A percentile compares a stretch with the other conserved stretches of the same genome.
phyloP scores from a whole-genome alignment of 176 grass and related monocot genomes.

The Tillandsia fasciculata region DNA sequence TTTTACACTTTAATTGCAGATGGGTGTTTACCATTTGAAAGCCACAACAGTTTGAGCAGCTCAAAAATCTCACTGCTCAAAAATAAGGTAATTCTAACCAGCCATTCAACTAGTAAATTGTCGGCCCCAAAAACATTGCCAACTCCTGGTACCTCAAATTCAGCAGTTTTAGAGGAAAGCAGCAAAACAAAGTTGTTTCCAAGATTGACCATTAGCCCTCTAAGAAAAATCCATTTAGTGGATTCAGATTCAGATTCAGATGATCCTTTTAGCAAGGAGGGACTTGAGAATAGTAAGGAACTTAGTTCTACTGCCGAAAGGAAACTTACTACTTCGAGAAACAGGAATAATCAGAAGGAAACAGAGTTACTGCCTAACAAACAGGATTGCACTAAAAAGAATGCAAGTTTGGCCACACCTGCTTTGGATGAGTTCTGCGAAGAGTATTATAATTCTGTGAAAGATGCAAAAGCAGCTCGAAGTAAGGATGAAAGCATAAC shows the following conservation, averaged over 20 bases:
- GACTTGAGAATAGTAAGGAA: conserved; percentile 23
- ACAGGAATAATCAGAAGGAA: conserved; percentile 21
- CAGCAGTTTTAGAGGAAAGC: conserved; percentile 56
- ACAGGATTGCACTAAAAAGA: conserved; percentile 13
- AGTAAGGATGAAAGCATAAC: conserved; percentile 20
- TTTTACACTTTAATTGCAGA: conserved; percentile 30
- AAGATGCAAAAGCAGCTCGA: conserved; percentile 22
- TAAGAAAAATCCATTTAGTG: conserved; percentile 71
- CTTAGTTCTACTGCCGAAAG: conserved; percentile 9
- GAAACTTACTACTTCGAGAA: background rate
- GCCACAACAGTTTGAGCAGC: conserved; percentile 29
- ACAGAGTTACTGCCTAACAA: conserved; percentile 14
- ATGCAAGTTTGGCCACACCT: conserved; percentile 50
- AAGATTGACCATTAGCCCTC: conserved; percentile 49
- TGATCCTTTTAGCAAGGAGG: conserved; percentile 27
- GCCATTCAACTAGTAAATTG: conserved; percentile 41
- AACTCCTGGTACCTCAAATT: conserved; percentile 25
- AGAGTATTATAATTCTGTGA: conserved; percentile 59
- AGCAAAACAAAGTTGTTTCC: conserved; percentile 55
- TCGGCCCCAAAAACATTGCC: conserved; percentile 29
- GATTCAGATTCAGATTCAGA: conserved; percentile 83
- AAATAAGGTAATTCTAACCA: conserved; percentile 27
- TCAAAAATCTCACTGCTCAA: conserved; percentile 53
- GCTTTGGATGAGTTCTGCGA: conserved; percentile 78
- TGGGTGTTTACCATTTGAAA: conserved; percentile 36